These are phyloP conservation scores for Yamadazyma diddensiae DNA, from an alignment of 1,139 yeast genomes.

Conservation along the genomic window DNA sequence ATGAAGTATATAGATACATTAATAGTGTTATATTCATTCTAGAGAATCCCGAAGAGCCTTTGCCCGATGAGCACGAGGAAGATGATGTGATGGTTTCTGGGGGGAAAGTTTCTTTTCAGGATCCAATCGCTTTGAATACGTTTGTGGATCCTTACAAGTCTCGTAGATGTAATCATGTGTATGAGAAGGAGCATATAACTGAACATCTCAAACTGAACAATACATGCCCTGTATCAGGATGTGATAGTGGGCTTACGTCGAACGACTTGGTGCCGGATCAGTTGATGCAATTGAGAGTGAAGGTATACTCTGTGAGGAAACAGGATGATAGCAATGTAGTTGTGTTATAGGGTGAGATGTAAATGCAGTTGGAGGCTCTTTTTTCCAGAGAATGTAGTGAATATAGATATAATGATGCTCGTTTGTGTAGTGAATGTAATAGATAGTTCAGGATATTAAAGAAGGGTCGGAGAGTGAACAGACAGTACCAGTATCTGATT, in stretches of 20 bases:
- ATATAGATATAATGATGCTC: no score
- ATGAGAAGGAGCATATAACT: slow-evolving; percentile 46
- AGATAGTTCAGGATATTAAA: no score
- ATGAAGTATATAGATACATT: slow-evolving; percentile 20
- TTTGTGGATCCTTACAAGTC: slow-evolving; percentile 55
- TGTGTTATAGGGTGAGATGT: background rate
- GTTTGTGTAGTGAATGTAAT: no score
- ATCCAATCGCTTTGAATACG: slow-evolving; percentile 58
- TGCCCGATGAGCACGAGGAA: slow-evolving; percentile 38
- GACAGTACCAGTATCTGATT: no score
- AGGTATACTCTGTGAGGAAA: slow-evolving; percentile 23
- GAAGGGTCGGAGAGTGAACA: no score
- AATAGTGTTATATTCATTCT: slow-evolving; percentile 28
- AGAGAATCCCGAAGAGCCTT: slow-evolving; percentile 39
- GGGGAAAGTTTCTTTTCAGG: slow-evolving; percentile 60
- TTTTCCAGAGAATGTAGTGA: no score
- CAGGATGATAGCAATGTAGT: background rate
- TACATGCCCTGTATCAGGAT: slow-evolving; percentile 50
- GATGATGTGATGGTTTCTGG: slow-evolving; percentile 58
- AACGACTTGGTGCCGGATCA: slow-evolving; percentile 39
- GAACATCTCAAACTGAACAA: slow-evolving; percentile 22
- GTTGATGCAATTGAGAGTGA: slow-evolving; percentile 50
- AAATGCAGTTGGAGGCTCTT: no score
- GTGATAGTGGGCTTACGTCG: slow-evolving; percentile 27
- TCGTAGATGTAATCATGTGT: slow-evolving; percentile 56